phyloP scores from a whole-genome alignment of 169 alveolate genomes.

The Cryptosporidium meleagridis region DNA sequence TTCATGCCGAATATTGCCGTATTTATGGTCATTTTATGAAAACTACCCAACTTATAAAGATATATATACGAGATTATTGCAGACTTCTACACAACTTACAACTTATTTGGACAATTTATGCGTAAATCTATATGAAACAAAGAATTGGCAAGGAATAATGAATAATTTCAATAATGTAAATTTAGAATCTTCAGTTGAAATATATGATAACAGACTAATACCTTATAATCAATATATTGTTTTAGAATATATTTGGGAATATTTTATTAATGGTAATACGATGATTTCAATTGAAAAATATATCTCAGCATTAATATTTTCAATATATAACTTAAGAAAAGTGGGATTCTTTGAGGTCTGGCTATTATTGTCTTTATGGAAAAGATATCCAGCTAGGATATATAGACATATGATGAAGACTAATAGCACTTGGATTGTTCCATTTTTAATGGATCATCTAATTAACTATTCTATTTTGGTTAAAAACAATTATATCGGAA shows the following conservation, averaged over 20 bases:
- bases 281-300: conserved; percentile 53
- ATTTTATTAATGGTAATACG: conserved; percentile 49
- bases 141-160: conserved; percentile 44
- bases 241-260: conserved; percentile 50
- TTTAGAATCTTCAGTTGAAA: background rate
- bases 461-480: conserved; percentile 35
- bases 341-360: conserved; percentile 30
- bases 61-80: conserved; percentile 15
- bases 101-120: conserved; percentile 39
- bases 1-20: conserved; percentile 12
- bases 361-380: conserved; percentile 67
- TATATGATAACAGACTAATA: conserved; percentile 14
- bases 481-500: background rate
- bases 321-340: background rate
- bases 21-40: conserved; percentile 59
- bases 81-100: conserved; percentile 13
- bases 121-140: conserved; percentile 16
- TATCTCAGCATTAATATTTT: conserved; percentile 10
- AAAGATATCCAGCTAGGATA: conserved; percentile 45
- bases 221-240: conserved; percentile 51
- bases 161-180: background rate
- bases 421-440: conserved; percentile 39
- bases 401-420: conserved; percentile 45
- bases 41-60: conserved; percentile 63
- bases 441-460: conserved; percentile 35